These are phyloP conservation scores for Hypoxylon sp. DNA, from an alignment of 2,329 filamentous ascomycete genomes.

Conservation along the genomic window DNA sequence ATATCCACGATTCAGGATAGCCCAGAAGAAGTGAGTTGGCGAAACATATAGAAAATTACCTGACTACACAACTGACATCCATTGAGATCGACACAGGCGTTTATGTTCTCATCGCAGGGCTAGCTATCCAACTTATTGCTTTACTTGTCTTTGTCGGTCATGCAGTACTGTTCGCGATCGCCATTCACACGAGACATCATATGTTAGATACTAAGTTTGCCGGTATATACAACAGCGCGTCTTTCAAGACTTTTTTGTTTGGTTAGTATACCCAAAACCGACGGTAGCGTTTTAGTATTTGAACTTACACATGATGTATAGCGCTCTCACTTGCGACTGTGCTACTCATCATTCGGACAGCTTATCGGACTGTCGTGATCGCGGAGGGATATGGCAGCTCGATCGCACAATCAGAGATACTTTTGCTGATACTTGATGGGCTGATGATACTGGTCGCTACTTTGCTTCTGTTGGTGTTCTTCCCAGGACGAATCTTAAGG, in stretches of 20 bases:
- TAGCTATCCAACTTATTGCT: slow-evolving; percentile 61
- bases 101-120: slow-evolving; percentile 61
- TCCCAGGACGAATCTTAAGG: slow-evolving; percentile 50
- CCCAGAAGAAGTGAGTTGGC: slow-evolving; percentile 55
- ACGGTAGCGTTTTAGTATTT: background rate
- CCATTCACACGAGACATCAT: slow-evolving; percentile 57
- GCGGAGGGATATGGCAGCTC: slow-evolving; percentile 48
- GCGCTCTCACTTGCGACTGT: slow-evolving; percentile 45
- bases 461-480: slow-evolving; percentile 45
- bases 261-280: slow-evolving; percentile 55
- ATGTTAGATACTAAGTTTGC: slow-evolving; percentile 59
- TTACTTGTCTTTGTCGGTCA: slow-evolving; percentile 58
- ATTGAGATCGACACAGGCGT: slow-evolving; percentile 52
- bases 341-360: slow-evolving; percentile 49
- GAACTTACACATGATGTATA: slow-evolving; percentile 32
- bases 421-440: slow-evolving; percentile 52
- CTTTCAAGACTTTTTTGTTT: slow-evolving; percentile 62
- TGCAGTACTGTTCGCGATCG: slow-evolving; percentile 60
- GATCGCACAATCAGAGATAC: slow-evolving; percentile 47
- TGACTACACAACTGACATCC: slow-evolving; percentile 22
- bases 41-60: background rate
- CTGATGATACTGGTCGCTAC: slow-evolving; percentile 47
- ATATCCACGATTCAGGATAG: slow-evolving; percentile 58
- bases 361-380: slow-evolving; percentile 49
- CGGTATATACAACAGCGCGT: slow-evolving; percentile 59